Evolutionary conservation across 2,329 filamentous ascomycete genomes (phyloP).

Genomic region (Tolypocladium album): DNA sequence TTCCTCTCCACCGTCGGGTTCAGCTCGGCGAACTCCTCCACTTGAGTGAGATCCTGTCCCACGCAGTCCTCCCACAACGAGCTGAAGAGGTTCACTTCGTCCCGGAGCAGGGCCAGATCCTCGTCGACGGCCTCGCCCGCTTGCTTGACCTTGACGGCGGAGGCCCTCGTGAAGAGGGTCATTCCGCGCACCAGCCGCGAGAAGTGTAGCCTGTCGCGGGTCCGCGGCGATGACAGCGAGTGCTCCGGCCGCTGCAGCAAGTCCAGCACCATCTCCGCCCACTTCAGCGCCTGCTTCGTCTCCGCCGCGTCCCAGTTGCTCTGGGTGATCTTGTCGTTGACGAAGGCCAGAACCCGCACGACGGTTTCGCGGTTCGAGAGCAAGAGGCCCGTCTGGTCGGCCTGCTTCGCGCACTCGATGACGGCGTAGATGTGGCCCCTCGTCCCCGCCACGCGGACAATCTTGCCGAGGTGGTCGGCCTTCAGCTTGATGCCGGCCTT

Average conservation of each 20-base stretch:
- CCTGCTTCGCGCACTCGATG: constrained; percentile 38
- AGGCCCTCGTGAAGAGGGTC: constrained; percentile 17
- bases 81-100: constrained; percentile 16
- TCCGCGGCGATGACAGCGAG: constrained; percentile 7
- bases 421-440: constrained; percentile 32
- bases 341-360: constrained; percentile 12
- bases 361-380: constrained; percentile 31
- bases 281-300: constrained; percentile 31
- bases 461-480: constrained; percentile 21
- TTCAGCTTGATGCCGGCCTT: constrained; percentile 29
- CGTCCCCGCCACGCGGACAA: constrained; percentile 29
- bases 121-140: constrained; percentile 12
- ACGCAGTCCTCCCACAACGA: constrained; percentile 14
- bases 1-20: constrained; percentile 9
- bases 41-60: constrained; percentile 8
- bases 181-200: constrained; percentile 18
- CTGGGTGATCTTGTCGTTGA: constrained; percentile 27
- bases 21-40: constrained; percentile 13
- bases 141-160: constrained; percentile 14
- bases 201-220: constrained; percentile 11
- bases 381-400: constrained; percentile 32
- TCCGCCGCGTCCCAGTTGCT: constrained; percentile 20
- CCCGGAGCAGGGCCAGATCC: constrained; percentile 13
- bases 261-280: constrained; percentile 37
- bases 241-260: constrained; percentile 35